Evolutionary conservation across 2,329 filamentous ascomycete genomes (phyloP), one percentile per base, ranked within the genome.

Genomic region (Aspergillus awamori): DNA sequence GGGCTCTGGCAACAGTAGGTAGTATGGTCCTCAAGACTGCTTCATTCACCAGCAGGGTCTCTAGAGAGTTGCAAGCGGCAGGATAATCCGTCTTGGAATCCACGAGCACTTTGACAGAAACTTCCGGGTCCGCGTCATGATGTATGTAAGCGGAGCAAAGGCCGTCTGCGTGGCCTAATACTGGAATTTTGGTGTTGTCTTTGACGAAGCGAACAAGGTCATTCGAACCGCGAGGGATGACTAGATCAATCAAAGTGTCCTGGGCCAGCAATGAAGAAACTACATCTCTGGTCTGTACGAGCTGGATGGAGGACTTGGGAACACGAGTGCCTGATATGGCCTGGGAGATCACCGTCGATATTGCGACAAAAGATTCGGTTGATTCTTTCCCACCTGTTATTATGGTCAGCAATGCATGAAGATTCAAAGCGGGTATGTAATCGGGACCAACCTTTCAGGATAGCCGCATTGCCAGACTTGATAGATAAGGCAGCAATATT

Each of bases 381-480:
- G 93, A 97, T 79, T 99, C 95, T 76, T 97, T 96, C 66, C 95
- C 95, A 63, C 93, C 87, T 89, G 62, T 51, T 49, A 10, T 8
- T 28, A n/a, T 45, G 3, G 48, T 57, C n/a, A 64, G 57, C 58
- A 15, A 65, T 56, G 20, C 17, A 33, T n/a, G 38, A n/a, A 24
- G 33, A 57, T 4, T 10, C 8, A 15, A 43, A 17, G 1, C 15
- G 7, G 15, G 59, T 58, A 20, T 22, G 24, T 11, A 39, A 51
- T 7, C 47, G 8, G 10, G 70, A 84, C 88, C 94, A 70, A 84
- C 88, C 94, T 83, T 99, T 99, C 63, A 99, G 83, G 70, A 99
- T 98, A 55, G 93, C 95, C 38, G 95, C 91, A 77, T 99, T 99
- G 70, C 93, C 95, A 11, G 94, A 98, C 77, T 99, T 99, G 78